These are phyloP conservation scores for Panellus pusillus DNA, from an alignment of 768 basidiomycete genomes.

Conservation along the genomic window DNA sequence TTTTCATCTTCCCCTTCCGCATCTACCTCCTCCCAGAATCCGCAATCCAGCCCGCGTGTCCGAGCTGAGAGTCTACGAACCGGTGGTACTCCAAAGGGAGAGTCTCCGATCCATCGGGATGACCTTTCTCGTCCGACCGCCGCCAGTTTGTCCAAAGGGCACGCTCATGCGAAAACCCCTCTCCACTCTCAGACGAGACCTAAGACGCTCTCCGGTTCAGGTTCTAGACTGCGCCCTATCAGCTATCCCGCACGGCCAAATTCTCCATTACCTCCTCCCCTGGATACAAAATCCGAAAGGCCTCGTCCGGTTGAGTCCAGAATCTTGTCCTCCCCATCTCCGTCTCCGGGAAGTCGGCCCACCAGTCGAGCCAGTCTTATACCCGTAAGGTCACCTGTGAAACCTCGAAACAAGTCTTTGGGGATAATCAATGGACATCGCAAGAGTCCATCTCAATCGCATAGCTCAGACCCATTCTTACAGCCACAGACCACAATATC, in stretches of 20 bases:
- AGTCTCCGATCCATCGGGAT: slow-evolving; percentile 20
- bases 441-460: background rate
- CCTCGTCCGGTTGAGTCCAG: slow-evolving; percentile 17
- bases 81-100: slow-evolving; percentile 19
- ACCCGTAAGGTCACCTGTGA: slow-evolving; percentile 43
- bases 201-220: slow-evolving; percentile 5
- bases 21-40: slow-evolving; percentile 15
- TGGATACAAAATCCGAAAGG: slow-evolving; percentile 3
- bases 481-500: background rate
- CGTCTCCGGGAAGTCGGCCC: slow-evolving; percentile 26
- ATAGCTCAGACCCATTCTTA: background rate
- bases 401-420: slow-evolving; percentile 20
- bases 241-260: slow-evolving; percentile 24
- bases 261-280: slow-evolving; percentile 18
- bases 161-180: background rate
- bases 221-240: slow-evolving; percentile 15
- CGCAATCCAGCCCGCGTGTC: slow-evolving; percentile 13
- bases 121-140: slow-evolving; percentile 5
- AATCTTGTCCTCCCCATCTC: slow-evolving; percentile 28
- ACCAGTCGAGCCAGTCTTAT: slow-evolving; percentile 40
- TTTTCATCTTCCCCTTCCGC: slow-evolving; percentile 18
- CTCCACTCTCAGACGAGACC: slow-evolving; percentile 3
- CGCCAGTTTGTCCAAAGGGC: slow-evolving; percentile 7
- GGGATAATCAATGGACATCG: slow-evolving; percentile 10
- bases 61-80: slow-evolving; percentile 25